Evolutionary conservation across 179 eudicot genomes (phyloP), one percentile per base, ranked within the genome.

Genomic region (Vitellaria paradoxa): DNA sequence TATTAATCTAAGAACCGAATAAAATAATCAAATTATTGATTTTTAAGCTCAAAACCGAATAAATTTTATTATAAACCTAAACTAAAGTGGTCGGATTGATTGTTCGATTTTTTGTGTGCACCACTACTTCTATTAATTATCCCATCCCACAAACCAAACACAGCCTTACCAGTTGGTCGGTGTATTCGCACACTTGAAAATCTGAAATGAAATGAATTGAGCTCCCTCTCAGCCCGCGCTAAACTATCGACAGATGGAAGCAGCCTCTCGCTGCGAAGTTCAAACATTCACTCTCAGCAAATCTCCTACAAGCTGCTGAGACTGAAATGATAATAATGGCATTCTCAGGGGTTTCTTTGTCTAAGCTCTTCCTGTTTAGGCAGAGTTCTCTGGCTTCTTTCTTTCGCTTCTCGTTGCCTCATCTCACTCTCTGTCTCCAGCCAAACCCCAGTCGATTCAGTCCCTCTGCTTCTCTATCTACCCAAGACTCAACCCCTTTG

Each of bases 381-480:
- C 83, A 64, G 55, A 21, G 23, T 40, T 77, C 65, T 26, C 55
- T 85, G 49, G 45, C 71, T 26, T 46, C 57, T 59, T 55, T 47
- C 26, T 0, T 60, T 64, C 70, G 49, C 37, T 55, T 63, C 40
- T 56, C 82, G 52, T 37, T 46, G 45, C 24, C 81, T 62, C 62
- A 69, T 26, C 21, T 70, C 68, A 21, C 73, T n/a, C 23, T 63
- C n/a, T 1, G 68, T 77, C 68, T 75, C 49, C 77, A 66, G 30
- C 65, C 76, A 46, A 23, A 66, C 60, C 74, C 68, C 24, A 18
- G 46, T 47, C 62, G 42, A 72, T 62, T 80, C 65, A 23, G 2
- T 53, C 66, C 45, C 55, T 79, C 83, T 9, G 79, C 85, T 77
- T 88, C 92, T 57, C 75, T 86, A 30, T 74, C 89, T n/a, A 66